Evolutionary conservation across 768 basidiomycete genomes (phyloP).

Genomic region (Termitomyces sp.): DNA sequence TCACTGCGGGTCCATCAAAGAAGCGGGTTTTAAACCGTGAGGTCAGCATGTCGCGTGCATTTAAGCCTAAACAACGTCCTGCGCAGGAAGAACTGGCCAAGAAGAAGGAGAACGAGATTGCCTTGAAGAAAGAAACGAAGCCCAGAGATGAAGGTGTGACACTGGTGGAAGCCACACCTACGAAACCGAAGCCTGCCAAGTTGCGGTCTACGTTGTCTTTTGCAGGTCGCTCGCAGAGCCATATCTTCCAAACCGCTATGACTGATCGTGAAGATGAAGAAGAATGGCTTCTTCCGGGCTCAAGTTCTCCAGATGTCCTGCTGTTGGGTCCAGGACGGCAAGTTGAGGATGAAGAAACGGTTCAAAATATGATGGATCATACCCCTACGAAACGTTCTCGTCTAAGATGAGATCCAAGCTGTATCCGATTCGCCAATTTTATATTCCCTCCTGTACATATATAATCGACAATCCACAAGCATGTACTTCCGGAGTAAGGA

Average conservation of each 20-base stretch:
- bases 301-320: constrained; percentile 39
- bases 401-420: constrained; percentile 2
- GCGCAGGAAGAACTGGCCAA: constrained; percentile 11
- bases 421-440: not conserved
- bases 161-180: constrained; percentile 55
- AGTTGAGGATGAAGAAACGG: constrained; percentile 2
- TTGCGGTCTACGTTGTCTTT: constrained; percentile 11
- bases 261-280: constrained; percentile 21
- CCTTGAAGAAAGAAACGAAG: constrained; percentile 5
- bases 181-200: constrained; percentile 17
- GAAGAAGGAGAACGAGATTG: constrained; percentile 9
- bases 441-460: not conserved
- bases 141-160: constrained; percentile 28
- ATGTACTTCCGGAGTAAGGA: not conserved
- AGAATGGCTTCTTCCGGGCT: constrained; percentile 37
- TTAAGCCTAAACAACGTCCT: constrained; percentile 36
- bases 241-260: constrained; percentile 1
- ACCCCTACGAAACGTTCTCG: constrained; percentile 13
- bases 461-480: not conserved
- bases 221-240: constrained; percentile 1
- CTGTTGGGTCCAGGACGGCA: constrained; percentile 18
- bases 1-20: constrained; percentile 29
- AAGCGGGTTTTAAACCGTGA: constrained; percentile 61
- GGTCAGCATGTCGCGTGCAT: constrained; percentile 72
- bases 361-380: constrained; percentile 1